Conservation (phyloP, 108 stramenopile species). For the Conticribra weissflogii region DNA sequence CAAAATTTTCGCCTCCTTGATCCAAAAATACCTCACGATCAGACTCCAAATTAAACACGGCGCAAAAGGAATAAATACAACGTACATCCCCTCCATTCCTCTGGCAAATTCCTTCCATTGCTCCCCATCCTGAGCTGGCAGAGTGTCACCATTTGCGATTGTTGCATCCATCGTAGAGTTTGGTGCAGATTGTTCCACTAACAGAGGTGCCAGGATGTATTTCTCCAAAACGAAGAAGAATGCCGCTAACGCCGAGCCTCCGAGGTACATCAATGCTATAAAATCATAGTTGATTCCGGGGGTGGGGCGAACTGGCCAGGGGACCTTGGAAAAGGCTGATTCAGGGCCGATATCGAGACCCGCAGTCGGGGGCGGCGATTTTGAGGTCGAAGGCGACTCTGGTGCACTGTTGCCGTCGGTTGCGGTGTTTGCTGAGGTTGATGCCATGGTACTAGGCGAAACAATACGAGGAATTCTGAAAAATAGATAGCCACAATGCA, state of each 20-base stretch:
- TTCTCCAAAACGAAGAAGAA: constrained; percentile 40
- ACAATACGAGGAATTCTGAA: too few species aligned
- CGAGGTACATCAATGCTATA: constrained; percentile 31
- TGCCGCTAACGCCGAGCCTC: constrained; percentile 27
- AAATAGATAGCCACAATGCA: too few species aligned
- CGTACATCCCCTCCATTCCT: constrained; percentile 46
- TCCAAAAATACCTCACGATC: constrained; percentile 41
- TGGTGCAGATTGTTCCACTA: constrained; percentile 1
- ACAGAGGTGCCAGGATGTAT: constrained; percentile 25
- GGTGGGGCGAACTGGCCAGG: constrained; percentile 46
- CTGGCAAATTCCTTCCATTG: constrained; percentile 48
- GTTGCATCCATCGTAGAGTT: constrained; percentile 1
- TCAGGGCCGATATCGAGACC: too few species aligned
- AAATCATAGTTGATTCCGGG: constrained; percentile 46
- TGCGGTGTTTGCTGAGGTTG: too few species aligned
- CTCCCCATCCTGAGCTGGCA: constrained; percentile 12
- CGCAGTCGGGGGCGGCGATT: too few species aligned
- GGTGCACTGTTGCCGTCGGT: neutral
- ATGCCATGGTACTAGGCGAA: too few species aligned
- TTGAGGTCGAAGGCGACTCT: neutral
- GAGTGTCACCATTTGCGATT: neutral
- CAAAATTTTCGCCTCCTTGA: constrained; percentile 23
- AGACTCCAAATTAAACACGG: constrained; percentile 49
- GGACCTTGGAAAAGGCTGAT: constrained; percentile 9
- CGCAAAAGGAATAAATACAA: constrained; percentile 42